Percentiles rank a stretch among this genome's conserved stretches.
Evolutionary conservation across 2,329 filamentous ascomycete species (phyloP).

Genomic region (Endocalyx cinctus): DNA sequence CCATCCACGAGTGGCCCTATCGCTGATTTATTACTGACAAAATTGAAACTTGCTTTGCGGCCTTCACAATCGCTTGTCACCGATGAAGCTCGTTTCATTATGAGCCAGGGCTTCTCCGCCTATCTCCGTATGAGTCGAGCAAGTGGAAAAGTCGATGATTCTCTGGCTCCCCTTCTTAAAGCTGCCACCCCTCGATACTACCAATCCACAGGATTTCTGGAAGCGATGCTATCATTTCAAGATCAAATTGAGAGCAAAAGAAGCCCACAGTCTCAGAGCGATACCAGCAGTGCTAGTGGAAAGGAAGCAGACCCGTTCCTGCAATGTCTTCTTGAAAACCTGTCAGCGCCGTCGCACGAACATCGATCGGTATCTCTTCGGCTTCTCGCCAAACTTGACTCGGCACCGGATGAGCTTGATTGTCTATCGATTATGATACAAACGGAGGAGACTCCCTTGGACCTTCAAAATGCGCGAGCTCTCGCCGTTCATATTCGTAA

Average conservation of each 20-base stretch:
- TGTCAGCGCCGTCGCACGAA: constrained; percentile 70
- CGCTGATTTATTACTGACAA: constrained; percentile 59
- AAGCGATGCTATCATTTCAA: constrained; percentile 57
- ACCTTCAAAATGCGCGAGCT: constrained; percentile 68
- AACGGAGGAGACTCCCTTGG: constrained; percentile 75
- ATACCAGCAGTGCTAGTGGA: constrained; percentile 40
- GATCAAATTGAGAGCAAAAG: constrained; percentile 19
- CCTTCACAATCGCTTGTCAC: constrained; percentile 55
- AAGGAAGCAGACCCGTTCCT: constrained; percentile 58
- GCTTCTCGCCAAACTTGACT: constrained; percentile 61
- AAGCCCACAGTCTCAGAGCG: constrained; percentile 23
- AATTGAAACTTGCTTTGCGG: constrained; percentile 60
- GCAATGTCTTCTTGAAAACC: constrained; percentile 63
- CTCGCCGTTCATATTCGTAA: constrained; percentile 84
- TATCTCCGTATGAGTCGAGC: constrained; percentile 63
- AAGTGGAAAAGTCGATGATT: constrained; percentile 52
- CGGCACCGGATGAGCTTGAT: constrained; percentile 42
- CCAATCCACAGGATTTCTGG: constrained; percentile 60
- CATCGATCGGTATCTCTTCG: constrained; percentile 70
- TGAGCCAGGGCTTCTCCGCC: constrained; percentile 69
- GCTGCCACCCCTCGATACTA: constrained; percentile 63
- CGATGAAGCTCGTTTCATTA: constrained; percentile 66
- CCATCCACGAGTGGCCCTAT: constrained; percentile 64
- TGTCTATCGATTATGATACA: constrained; percentile 64
- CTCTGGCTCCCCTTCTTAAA: constrained; percentile 61